Percentiles rank a stretch among this genome's conserved stretches.
phyloP scores from a whole-genome alignment of 2,329 filamentous ascomycete species.

The Penicillium italicum region DNA sequence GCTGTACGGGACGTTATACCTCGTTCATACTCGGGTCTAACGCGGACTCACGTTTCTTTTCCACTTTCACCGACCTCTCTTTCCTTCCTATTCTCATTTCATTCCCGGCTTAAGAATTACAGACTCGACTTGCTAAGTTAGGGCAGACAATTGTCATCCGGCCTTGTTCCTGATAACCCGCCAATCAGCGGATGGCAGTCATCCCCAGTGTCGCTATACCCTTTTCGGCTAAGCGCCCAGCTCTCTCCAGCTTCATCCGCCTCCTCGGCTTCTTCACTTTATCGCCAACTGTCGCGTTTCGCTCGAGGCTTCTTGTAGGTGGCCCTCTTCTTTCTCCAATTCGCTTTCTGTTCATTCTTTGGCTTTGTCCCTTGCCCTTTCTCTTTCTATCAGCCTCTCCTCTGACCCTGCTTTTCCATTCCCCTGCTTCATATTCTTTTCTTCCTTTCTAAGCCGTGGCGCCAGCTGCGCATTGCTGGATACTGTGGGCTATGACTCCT shows the following conservation, averaged over 20 bases:
- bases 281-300: slow-evolving; percentile 16
- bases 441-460: background rate
- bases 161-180: background rate
- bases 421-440: slow-evolving; percentile 17
- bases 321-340: slow-evolving; percentile 32
- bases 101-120: background rate
- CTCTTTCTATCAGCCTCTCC: slow-evolving; percentile 16
- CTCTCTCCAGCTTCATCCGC: slow-evolving; percentile 9
- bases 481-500: slow-evolving; percentile 19
- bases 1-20: background rate
- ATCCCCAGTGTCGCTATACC: slow-evolving; percentile 3
- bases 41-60: too few relatives aligned
- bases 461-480: slow-evolving; percentile 11
- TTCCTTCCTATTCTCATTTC: background rate
- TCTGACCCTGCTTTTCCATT: slow-evolving; percentile 15
- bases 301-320: slow-evolving; percentile 44
- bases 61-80: background rate
- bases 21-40: background rate
- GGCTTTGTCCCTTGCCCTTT: slow-evolving; percentile 18
- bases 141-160: background rate
- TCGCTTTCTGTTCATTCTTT: slow-evolving; percentile 22
- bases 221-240: slow-evolving; percentile 1
- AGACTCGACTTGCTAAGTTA: background rate
- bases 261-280: slow-evolving; percentile 8
- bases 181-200: background rate